Conservation (phyloP, 169 alveolate species). For the Miamiensis avidus region DNA sequence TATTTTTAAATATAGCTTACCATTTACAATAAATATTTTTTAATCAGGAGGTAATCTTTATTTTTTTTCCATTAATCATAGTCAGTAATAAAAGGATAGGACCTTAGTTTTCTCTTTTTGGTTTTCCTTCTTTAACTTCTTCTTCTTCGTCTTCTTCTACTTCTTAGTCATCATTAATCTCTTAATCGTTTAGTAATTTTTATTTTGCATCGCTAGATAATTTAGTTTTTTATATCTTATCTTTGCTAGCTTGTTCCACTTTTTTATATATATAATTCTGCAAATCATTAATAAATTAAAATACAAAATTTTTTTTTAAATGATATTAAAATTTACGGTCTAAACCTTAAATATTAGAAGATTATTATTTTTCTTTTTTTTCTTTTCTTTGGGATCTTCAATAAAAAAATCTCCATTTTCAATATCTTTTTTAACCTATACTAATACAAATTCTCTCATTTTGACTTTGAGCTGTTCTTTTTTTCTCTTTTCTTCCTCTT, state of each 20-base stretch:
- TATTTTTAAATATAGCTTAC: not conserved
- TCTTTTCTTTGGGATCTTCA: not conserved
- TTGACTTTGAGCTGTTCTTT: conserved; percentile 33
- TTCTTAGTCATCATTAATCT: conserved; percentile 15
- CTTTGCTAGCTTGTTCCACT: conserved; percentile 34
- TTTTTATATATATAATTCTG: too few species aligned
- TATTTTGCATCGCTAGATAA: not conserved
- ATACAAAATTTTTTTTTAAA: too few species aligned
- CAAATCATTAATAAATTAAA: too few species aligned
- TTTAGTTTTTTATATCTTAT: not conserved
- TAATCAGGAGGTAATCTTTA: conserved; percentile 50
- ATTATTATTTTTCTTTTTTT: too few species aligned
- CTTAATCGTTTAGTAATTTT: conserved; percentile 26
- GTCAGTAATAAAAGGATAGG: conserved; percentile 59
- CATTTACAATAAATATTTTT: conserved; percentile 63
- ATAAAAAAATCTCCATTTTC: not conserved
- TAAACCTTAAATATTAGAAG: not conserved
- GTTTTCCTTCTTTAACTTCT: conserved; percentile 13
- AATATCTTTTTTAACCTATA: not conserved
- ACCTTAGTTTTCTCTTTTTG: conserved; percentile 29
- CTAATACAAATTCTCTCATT: conserved; percentile 18
- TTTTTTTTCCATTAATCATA: conserved; percentile 65
- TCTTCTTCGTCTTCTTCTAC: conserved; percentile 30
- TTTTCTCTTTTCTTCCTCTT: conserved; percentile 27
- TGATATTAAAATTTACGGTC: not conserved